Evolutionary conservation across 495 filamentous ascomycete genomes (phyloP), one percentile per base, ranked within the genome.

Genomic region (Pyronema domesticum): DNA sequence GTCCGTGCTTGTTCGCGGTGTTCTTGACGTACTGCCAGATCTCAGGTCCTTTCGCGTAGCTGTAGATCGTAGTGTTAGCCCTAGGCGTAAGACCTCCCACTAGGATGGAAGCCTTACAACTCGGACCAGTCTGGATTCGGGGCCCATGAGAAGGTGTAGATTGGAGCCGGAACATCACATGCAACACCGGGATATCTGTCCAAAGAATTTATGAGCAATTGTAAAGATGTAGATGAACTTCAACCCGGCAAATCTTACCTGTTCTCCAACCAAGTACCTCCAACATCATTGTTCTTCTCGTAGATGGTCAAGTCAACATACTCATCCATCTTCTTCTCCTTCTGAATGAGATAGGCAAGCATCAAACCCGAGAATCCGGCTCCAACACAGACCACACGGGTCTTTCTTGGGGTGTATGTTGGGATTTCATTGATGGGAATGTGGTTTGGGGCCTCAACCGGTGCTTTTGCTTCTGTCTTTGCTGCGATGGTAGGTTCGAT

Each of bases 281-380:
- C 76, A 49, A 78, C 71, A 46, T 82, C 82, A 0, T 65, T 47
- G 58, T 89, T 89, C 73, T 88, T 89, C 64, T 91, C 85, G 65
- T 86, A 91, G 40, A 86, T 73, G 35, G 75, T 72, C 23, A 81
- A 68, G 11, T 82, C 75, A 19, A 61, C 51, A 11, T 53, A 61
- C 37, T 35, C n/a, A 7, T 60, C 53, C 10, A 56, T 51, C 33
- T 57, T 47, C 3, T 54, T 18, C 36, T 61, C 53, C 13, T 61
- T 37, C 23, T 57, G 50, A 48, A 64, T 64, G 15, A 60, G 59
- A 30, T 64, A 57, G 15, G 61, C 48, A 1, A 64, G 8, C 57
- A 64, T 64, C 55, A 64, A 48, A 4, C 61, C 61, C 7, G 56
- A 39, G 45, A 59, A 56, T 11, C 62, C 62, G 50, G 62, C 62